Conservation (phyloP, 1,139 yeast species). For the Taiozyma sp. region DNA sequence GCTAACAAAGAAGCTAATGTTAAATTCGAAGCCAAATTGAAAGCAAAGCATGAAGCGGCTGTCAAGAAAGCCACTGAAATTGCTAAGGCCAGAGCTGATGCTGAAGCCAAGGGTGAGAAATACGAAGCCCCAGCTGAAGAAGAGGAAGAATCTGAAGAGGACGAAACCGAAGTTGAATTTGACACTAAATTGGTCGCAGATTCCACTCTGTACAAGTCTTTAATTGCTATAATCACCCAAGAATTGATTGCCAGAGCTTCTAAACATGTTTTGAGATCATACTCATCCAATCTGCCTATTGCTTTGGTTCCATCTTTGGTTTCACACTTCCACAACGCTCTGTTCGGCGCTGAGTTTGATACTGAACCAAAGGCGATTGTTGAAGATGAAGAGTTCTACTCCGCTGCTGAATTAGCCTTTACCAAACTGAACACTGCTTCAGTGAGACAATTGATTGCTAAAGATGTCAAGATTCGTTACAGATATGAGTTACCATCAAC, state of each 20-base stretch:
- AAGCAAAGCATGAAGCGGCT: constrained; percentile 22
- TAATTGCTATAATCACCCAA: constrained; percentile 46
- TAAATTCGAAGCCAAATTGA: constrained; percentile 26
- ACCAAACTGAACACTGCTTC: constrained; percentile 39
- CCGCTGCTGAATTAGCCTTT: constrained; percentile 40
- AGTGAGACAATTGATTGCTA: constrained; percentile 39
- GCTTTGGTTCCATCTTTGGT: constrained; percentile 54
- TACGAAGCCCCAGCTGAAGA: constrained; percentile 33
- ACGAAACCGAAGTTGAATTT: constrained; percentile 29
- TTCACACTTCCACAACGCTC: constrained; percentile 69
- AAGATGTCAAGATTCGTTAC: constrained; percentile 57
- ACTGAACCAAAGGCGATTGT: constrained; percentile 38
- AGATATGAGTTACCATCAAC: constrained; percentile 50
- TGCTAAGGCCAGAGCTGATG: constrained; percentile 28
- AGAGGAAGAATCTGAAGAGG: constrained; percentile 30
- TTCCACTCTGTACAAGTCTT: constrained; percentile 36
- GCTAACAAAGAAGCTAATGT: constrained; percentile 28
- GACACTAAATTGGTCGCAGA: constrained; percentile 23
- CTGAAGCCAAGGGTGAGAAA: constrained; percentile 34
- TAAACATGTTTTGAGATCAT: constrained; percentile 66
- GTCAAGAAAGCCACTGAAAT: constrained; percentile 20
- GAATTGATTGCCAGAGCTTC: constrained; percentile 79
- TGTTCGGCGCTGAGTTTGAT: constrained; percentile 51
- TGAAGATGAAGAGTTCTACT: constrained; percentile 39
- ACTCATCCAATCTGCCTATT: constrained; percentile 45